phyloP scores from a whole-genome alignment of 2,329 filamentous ascomycete species.

The Dactylellina cionopaga region DNA sequence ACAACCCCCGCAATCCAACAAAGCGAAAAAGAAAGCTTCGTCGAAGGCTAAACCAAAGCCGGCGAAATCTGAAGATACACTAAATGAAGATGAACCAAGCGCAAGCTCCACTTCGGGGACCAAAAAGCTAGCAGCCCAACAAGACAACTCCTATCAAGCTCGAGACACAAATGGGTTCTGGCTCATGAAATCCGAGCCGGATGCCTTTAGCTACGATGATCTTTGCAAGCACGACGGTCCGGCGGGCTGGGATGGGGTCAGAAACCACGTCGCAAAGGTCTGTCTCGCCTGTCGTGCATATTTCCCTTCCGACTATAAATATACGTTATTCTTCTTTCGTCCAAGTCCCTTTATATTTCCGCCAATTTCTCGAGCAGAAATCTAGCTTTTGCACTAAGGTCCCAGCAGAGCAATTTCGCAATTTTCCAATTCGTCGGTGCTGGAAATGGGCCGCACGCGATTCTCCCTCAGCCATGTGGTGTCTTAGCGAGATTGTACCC shows the following conservation, averaged over 20 bases:
- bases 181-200: slow-evolving; percentile 89
- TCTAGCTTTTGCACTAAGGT: slow-evolving; percentile 14
- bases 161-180: slow-evolving; percentile 66
- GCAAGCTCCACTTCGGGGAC: slow-evolving; percentile 24
- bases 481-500: slow-evolving; percentile 51
- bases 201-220: slow-evolving; percentile 87
- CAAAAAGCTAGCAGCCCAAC: slow-evolving; percentile 18
- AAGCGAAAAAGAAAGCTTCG: neutral
- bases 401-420: slow-evolving; percentile 23
- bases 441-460: slow-evolving; percentile 38
- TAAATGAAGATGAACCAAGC: slow-evolving; percentile 15
- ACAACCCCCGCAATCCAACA: too few relatives aligned
- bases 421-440: slow-evolving; percentile 40
- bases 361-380: slow-evolving; percentile 12
- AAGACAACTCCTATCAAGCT: slow-evolving; percentile 6
- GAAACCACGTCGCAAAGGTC: slow-evolving; percentile 46
- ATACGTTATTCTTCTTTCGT: slow-evolving; percentile 25
- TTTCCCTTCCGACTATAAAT: slow-evolving; percentile 14
- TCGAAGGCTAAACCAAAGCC: slow-evolving; percentile 50
- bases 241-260: slow-evolving; percentile 89
- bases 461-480: slow-evolving; percentile 43
- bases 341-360: slow-evolving; percentile 15
- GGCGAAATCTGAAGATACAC: slow-evolving; percentile 34
- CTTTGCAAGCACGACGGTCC: slow-evolving; percentile 76
- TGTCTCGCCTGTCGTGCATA: slow-evolving; percentile 28